These are phyloP conservation scores for Rhizopogon salebrosus DNA, from an alignment of 768 basidiomycete species.

Conservation along the genomic window DNA sequence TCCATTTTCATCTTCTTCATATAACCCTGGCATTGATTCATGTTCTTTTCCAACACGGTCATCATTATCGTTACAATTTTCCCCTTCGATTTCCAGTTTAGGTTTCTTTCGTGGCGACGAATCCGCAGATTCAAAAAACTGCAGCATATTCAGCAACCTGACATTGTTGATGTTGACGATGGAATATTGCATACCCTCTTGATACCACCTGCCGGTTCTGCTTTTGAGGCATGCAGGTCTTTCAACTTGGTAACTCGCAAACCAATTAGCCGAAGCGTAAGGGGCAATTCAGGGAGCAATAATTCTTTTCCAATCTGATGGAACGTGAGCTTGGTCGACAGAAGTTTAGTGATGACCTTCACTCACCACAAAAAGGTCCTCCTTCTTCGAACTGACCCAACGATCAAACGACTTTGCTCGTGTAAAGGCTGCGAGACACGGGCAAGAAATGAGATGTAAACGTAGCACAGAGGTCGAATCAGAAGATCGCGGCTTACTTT, in stretches of 20 bases:
- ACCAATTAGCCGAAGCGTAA: constrained; percentile 82
- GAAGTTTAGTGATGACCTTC: not conserved
- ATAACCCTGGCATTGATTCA: constrained; percentile 47
- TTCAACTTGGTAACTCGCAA: constrained; percentile 85
- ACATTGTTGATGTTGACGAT: not conserved
- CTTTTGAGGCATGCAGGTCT: constrained; percentile 51
- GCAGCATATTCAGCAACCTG: not conserved
- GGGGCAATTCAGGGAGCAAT: constrained; percentile 72
- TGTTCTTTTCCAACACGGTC: constrained; percentile 21
- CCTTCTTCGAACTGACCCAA: constrained; percentile 69
- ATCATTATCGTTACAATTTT: constrained; percentile 13
- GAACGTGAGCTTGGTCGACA: constrained; percentile 1
- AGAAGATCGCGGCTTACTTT: constrained; percentile 58
- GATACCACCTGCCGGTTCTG: constrained; percentile 50
- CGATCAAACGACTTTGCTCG: constrained; percentile 76
- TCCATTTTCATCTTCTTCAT: constrained; percentile 42
- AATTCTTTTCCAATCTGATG: constrained; percentile 74
- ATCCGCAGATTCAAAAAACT: constrained; percentile 55
- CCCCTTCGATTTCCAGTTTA: constrained; percentile 22
- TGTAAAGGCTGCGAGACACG: constrained; percentile 53
- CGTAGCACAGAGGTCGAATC: not conserved
- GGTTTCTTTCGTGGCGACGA: constrained; percentile 36
- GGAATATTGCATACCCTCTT: constrained; percentile 51
- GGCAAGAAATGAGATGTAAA: not conserved
- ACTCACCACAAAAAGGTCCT: constrained; percentile 71